Base-by-base conservation (phyloP, 306 rosid species). In the Neltuma alba region DNA sequence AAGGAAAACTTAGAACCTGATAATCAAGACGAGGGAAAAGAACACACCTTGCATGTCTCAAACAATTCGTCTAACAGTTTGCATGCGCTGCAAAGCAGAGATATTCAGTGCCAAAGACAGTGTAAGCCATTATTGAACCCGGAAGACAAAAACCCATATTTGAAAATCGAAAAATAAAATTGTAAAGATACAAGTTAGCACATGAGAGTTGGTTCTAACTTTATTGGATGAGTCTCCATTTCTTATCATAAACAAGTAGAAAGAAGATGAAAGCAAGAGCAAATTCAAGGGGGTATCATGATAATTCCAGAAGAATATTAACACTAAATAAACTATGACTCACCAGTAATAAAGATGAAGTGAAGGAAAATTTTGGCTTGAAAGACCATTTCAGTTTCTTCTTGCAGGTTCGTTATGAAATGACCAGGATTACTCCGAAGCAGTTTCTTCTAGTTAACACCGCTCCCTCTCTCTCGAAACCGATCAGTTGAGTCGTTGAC, bases 31-130 rank as follows among this genome's bases (percentile, higher is more conserved):
- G 40, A 57, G 41, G 25, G 36, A 80, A 80, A 74, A 76, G 42
- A 76, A 57, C 76, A 57, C 13, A 85, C 85, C 83, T 81, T 67
- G 83, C 77, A 5, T 38, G 78, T 77, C 27, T 58, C 65, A 40
- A 83, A 64, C 75, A 77, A 67, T 65, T 72, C 67, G 74, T 73
- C 79, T 27, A 72, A 71, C 34, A 72, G 47, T 6, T 52, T 75
- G 3, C 82, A 64, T 55, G 72, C 61, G 45, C 87, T 77, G 85
- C 82, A 40, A 77, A 13, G 37, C 70, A 64, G 21, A 76, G 15
- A 63, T 61, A 80, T 76, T 54, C 45, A 30, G 60, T 2, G 61
- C 44, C n/a, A 69, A 52, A 20, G 44, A 62, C 33, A 45, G 45
- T 25, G 20, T 74, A 52, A 7, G 36, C n/a, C 66, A 60, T 60